Conservation (phyloP, 345 rosid genomes). For the Arabis hirsuta region DNA sequence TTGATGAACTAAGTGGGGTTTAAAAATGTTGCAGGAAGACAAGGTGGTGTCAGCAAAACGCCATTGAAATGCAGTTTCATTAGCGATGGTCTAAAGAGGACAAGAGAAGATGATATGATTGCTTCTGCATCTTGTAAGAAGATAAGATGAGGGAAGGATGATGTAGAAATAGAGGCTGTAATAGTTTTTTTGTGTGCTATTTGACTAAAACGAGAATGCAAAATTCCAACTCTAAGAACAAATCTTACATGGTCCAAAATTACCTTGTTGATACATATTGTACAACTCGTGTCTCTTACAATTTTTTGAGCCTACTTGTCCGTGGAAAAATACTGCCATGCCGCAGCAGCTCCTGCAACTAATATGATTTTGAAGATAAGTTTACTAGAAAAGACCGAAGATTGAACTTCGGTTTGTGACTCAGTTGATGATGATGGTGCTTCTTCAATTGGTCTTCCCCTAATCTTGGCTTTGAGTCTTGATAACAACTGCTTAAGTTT, state of each 20-base stretch:
- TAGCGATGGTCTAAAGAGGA: constrained; percentile 48
- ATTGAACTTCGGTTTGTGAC: constrained; percentile 12
- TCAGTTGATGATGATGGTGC: constrained; percentile 33
- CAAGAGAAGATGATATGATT: constrained; percentile 58
- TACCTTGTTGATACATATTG: constrained; percentile 29
- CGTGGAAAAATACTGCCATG: constrained; percentile 66
- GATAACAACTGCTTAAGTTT: constrained; percentile 51
- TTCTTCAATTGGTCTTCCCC: constrained; percentile 52
- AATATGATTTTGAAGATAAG: constrained; percentile 58
- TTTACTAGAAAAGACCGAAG: constrained; percentile 52
- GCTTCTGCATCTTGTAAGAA: constrained; percentile 54
- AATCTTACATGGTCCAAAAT: constrained; percentile 23
- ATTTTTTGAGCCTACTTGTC: constrained; percentile 30
- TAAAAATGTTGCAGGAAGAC: constrained; percentile 21
- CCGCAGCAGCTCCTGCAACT: constrained; percentile 66
- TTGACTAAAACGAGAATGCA: constrained; percentile 20
- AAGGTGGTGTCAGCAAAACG: background rate
- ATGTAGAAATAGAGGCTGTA: constrained; percentile 10
- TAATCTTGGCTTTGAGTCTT: constrained; percentile 60
- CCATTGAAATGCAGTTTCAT: constrained; percentile 47
- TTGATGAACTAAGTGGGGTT: background rate
- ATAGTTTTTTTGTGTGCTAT: background rate
- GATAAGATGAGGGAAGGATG: constrained; percentile 41
- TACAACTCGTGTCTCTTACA: constrained; percentile 29
- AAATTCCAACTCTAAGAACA: constrained; percentile 13